Evolutionary conservation across 208 protist species (phyloP).

Genomic region (Crithidia fasciculata): DNA sequence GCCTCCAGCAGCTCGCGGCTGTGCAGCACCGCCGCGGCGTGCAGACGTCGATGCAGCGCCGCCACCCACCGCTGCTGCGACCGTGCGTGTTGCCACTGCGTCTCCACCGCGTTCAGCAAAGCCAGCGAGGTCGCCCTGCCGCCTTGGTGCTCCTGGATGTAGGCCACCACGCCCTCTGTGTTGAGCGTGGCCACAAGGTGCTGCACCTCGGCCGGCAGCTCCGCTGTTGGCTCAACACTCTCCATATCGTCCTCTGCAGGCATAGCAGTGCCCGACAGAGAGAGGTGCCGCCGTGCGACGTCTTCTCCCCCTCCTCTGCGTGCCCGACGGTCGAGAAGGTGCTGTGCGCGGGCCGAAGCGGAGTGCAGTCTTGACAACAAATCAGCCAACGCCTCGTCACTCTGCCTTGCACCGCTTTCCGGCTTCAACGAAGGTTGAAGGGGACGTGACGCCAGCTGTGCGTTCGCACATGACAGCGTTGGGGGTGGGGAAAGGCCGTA

Average conservation of each 20-base stretch:
- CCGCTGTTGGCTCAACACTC: neutral
- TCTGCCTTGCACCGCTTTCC: neutral
- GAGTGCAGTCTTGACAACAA: slow-evolving; percentile 5
- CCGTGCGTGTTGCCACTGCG: slow-evolving; percentile 30
- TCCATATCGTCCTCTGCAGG: neutral
- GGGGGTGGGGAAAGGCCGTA: slow-evolving; percentile 1
- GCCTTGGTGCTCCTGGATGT: slow-evolving; percentile 36
- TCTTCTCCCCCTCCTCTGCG: neutral
- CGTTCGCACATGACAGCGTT: neutral
- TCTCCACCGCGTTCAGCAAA: slow-evolving; percentile 21
- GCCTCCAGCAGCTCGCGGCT: slow-evolving; percentile 42
- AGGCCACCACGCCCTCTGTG: slow-evolving; percentile 29
- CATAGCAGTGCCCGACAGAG: neutral
- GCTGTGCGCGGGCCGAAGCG: slow-evolving; percentile 11
- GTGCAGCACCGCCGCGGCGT: slow-evolving; percentile 42
- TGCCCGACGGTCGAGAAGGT: slow-evolving; percentile 10
- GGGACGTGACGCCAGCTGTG: neutral
- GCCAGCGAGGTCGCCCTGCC: slow-evolving; percentile 11
- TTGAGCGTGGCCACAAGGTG: slow-evolving; percentile 23
- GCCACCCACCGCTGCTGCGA: slow-evolving; percentile 32
- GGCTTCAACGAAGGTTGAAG: too few species aligned
- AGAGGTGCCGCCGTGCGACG: too few species aligned
- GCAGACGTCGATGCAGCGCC: slow-evolving; percentile 38
- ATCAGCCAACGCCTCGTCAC: neutral
- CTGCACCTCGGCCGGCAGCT: slow-evolving; percentile 37